Evolutionary conservation across 2,329 filamentous ascomycete species (phyloP), one percentile per base, ranked within the genome.

Genomic region (Stagonosporopsis chrysanthemi): DNA sequence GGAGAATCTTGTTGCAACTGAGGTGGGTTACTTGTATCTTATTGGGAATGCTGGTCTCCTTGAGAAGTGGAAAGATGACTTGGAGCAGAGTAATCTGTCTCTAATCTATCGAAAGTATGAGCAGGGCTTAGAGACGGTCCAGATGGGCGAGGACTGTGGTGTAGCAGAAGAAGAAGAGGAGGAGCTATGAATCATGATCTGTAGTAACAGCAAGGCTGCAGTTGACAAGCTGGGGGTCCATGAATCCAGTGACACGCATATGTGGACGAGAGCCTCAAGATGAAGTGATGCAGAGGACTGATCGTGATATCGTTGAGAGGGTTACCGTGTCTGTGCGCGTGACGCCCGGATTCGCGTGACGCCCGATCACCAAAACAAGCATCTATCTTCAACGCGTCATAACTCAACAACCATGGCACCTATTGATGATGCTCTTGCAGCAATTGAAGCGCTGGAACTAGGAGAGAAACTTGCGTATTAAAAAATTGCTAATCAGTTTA

Each of bases 11-110:
- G 59, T 61, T 1, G 64, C 59, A 17, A 44, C 56, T 9, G 62
- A 72, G n/a, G 63, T 72, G 14, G 68, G 71, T 9, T 73, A 68
- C 40, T 54, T 74, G 15, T 72, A 71, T 44, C 68, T 70, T 24
- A 61, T 71, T 2, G 70, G 65, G 4, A 41, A 41, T 1, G 19
- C 54, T 5, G 58, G 61, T 15, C 43, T 58, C 7, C 7, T 62
- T 31, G 55, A 61, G 15, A 38, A 49, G 4, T 67, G 64, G 67
- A 58, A 41, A 12, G 61, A 61, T 2, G 65, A 68, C 11, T 57
- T 60, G 23, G 40, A 66, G 29, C 46, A 38, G 22, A 68, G 69
- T 33, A 56, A 70, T 29, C 52, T 56, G 12, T 31, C 49, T 19
- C 26, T 72, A 24, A 43, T 71, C 3, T 56, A 53, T 19, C 63